Evolutionary conservation across 176 grass and related monocot genomes (phyloP).

Genomic region (Triticum turgidum): DNA sequence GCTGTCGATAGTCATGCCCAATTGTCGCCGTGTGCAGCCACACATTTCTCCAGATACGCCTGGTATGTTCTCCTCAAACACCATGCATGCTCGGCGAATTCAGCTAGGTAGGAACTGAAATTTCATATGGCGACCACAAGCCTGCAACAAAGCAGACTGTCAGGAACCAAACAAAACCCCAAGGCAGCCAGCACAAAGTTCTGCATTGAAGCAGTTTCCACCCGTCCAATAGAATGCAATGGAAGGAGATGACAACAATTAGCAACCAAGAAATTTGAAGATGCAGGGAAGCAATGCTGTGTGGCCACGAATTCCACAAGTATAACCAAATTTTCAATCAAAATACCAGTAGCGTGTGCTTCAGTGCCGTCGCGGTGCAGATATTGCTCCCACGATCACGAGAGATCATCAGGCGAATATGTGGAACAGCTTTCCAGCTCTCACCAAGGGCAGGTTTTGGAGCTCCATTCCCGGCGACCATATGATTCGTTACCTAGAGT

Average conservation of each 20-base stretch:
- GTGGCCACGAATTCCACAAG: neutral
- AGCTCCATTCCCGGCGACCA: conserved; percentile 51
- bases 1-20: too few species aligned
- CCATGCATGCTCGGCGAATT: neutral
- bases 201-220: neutral
- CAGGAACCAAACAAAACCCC: neutral
- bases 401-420: conserved; percentile 55
- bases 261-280: neutral
- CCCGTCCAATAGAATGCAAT: neutral
- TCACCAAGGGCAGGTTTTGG: conserved; percentile 65
- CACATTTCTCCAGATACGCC: neutral
- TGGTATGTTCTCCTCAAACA: neutral
- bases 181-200: neutral
- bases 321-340: neutral
- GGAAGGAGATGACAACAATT: neutral
- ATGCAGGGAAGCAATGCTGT: conserved; percentile 1
- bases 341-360: conserved; percentile 70
- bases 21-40: too few species aligned
- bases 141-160: conserved; percentile 22
- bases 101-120: conserved; percentile 46
- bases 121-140: conserved; percentile 34
- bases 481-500: conserved; percentile 59
- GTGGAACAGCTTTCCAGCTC: conserved; percentile 68
- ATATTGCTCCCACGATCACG: conserved; percentile 40
- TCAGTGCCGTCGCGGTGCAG: conserved; percentile 45